phyloP scores from a whole-genome alignment of 2,329 filamentous ascomycete species.

The Aplosporella prunicola region DNA sequence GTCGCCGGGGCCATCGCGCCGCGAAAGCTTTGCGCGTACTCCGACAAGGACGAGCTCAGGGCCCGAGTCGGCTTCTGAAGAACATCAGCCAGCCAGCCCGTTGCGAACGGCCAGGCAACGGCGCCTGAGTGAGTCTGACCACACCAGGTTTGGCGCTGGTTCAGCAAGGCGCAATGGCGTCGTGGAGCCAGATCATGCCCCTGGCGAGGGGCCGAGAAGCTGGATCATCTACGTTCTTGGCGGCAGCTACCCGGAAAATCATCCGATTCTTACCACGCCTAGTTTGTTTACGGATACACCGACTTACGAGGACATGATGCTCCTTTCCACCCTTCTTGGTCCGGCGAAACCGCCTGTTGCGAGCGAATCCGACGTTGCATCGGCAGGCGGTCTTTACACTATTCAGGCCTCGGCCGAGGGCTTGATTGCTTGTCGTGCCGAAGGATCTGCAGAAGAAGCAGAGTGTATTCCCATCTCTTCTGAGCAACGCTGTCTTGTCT shows the following conservation, averaged over 20 bases:
- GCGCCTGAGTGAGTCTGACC: slow-evolving; percentile 51
- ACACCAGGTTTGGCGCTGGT: slow-evolving; percentile 52
- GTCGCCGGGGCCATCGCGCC: slow-evolving; percentile 28
- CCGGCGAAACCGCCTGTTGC: slow-evolving; percentile 61
- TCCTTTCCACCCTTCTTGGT: slow-evolving; percentile 56
- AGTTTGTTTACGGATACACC: slow-evolving; percentile 62
- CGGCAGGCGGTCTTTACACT: slow-evolving; percentile 51
- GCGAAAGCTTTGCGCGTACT: slow-evolving; percentile 30
- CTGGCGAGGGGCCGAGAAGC: slow-evolving; percentile 50
- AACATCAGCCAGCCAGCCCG: slow-evolving; percentile 17
- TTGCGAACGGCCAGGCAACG: slow-evolving; percentile 41
- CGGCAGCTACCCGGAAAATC: slow-evolving; percentile 59
- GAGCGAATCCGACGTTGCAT: slow-evolving; percentile 52
- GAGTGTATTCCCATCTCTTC: slow-evolving; percentile 18
- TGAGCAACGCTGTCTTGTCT: slow-evolving; percentile 54
- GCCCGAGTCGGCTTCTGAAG: slow-evolving; percentile 34
- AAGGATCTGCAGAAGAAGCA: slow-evolving; percentile 21
- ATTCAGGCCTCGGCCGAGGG: slow-evolving; percentile 33
- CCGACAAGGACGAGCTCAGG: slow-evolving; percentile 25
- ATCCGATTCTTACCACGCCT: slow-evolving; percentile 59
- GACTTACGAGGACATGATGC: slow-evolving; percentile 64
- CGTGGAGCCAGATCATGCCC: slow-evolving; percentile 47
- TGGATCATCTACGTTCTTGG: slow-evolving; percentile 67
- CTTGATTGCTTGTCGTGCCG: slow-evolving; percentile 40
- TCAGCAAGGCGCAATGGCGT: slow-evolving; percentile 55